Conservation (phyloP, 1,284 basidiomycete species). For the Puccinia triticina region DNA sequence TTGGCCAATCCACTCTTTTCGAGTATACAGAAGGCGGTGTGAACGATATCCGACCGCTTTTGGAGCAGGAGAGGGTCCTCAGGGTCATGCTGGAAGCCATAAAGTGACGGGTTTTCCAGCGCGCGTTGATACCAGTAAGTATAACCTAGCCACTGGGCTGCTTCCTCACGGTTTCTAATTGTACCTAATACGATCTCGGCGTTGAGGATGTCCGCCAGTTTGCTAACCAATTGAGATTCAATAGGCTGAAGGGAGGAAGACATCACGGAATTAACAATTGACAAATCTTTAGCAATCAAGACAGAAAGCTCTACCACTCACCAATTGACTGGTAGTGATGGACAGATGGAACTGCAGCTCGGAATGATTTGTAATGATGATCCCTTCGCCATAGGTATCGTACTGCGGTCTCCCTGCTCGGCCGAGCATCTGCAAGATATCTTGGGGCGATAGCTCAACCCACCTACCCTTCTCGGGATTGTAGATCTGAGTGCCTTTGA, state of each 20-base stretch:
- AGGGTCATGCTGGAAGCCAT: conserved; percentile 81
- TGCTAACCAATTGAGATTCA: conserved; percentile 90
- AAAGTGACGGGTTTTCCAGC: conserved; percentile 85
- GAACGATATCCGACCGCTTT: conserved; percentile 82
- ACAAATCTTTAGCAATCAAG: neutral
- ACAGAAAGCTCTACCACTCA: neutral
- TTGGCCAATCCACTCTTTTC: conserved; percentile 94
- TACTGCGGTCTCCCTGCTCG: conserved; percentile 96
- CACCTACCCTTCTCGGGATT: conserved; percentile 98
- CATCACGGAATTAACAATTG: conserved; percentile 46
- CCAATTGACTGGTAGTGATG: conserved; percentile 86
- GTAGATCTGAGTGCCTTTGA: conserved; percentile 99
- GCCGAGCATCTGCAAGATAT: conserved; percentile 98
- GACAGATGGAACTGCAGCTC: conserved; percentile 96
- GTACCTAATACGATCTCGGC: conserved; percentile 97
- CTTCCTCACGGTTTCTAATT: conserved; percentile 92
- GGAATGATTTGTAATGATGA: conserved; percentile 97
- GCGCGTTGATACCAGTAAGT: conserved; percentile 80
- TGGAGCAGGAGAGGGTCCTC: conserved; percentile 82
- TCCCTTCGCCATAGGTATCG: conserved; percentile 95
- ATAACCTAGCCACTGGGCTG: conserved; percentile 79
- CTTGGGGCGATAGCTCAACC: conserved; percentile 93
- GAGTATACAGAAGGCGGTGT: conserved; percentile 88
- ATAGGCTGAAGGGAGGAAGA: conserved; percentile 68
- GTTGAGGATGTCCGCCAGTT: conserved; percentile 93